Evolutionary conservation across 2,329 filamentous ascomycete genomes (phyloP).

Genomic region (Nakataea oryzae): DNA sequence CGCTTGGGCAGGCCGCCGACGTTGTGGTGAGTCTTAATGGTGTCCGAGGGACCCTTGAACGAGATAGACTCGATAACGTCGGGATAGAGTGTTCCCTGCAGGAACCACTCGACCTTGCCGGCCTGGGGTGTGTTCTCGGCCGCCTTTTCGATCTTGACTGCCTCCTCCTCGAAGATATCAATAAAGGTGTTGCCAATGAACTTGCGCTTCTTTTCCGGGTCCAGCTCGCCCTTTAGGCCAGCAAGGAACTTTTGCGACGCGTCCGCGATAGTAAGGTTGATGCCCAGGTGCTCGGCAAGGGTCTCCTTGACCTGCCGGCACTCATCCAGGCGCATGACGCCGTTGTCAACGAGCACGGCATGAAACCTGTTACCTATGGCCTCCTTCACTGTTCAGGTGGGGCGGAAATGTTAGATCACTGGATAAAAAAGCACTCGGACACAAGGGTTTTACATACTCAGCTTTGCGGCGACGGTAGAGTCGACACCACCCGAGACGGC

Average conservation of each 20-base stretch:
- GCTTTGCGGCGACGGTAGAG: conserved; percentile 73
- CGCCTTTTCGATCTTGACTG: conserved; percentile 55
- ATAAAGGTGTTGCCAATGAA: conserved; percentile 67
- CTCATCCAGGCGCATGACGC: conserved; percentile 78
- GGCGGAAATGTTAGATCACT: conserved; percentile 27
- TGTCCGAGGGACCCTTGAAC: conserved; percentile 37
- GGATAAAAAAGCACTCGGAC: neutral
- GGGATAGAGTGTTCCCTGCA: conserved; percentile 79
- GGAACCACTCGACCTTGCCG: conserved; percentile 75
- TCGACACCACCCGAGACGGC: conserved; percentile 66
- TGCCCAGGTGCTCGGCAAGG: conserved; percentile 67
- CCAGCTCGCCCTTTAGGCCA: conserved; percentile 62
- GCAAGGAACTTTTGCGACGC: conserved; percentile 67
- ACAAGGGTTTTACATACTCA: conserved; percentile 31
- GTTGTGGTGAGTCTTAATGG: conserved; percentile 41
- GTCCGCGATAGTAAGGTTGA: conserved; percentile 84
- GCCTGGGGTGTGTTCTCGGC: conserved; percentile 55
- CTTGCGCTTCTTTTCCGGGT: conserved; percentile 64
- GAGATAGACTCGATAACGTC: conserved; percentile 28
- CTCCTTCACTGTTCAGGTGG: conserved; percentile 27
- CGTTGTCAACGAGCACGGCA: conserved; percentile 66
- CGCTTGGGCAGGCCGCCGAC: conserved; percentile 29
- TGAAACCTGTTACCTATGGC: conserved; percentile 74
- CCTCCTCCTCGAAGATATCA: conserved; percentile 70
- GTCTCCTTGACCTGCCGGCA: conserved; percentile 72